Evolutionary conservation across 352 stramenopile species (phyloP).

Genomic region (Phytophthora parvispora): DNA sequence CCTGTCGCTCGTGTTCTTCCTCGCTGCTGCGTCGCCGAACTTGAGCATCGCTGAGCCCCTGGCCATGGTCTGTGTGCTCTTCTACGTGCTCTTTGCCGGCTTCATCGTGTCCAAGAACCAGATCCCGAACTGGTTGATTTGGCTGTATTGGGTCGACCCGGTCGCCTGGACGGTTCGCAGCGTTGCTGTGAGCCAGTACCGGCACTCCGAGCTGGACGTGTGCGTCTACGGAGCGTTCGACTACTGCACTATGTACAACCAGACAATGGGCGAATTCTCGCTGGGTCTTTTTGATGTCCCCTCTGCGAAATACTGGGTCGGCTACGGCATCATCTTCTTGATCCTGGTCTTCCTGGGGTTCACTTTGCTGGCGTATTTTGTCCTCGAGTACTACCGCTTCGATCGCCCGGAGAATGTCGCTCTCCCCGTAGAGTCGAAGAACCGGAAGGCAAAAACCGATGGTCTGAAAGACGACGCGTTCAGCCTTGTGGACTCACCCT

Average conservation of each 20-base stretch:
- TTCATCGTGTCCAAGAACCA: slow-evolving; percentile 34
- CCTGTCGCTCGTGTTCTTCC: slow-evolving; percentile 22
- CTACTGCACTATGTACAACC: slow-evolving; percentile 28
- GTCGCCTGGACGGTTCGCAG: slow-evolving; percentile 15
- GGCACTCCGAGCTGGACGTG: slow-evolving; percentile 4
- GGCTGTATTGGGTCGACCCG: slow-evolving; percentile 7
- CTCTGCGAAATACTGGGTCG: slow-evolving; percentile 26
- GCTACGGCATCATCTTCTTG: slow-evolving; percentile 37
- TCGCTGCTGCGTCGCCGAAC: slow-evolving; percentile 26
- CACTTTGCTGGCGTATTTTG: slow-evolving; percentile 39
- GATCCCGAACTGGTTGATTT: slow-evolving; percentile 34
- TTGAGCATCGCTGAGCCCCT: slow-evolving; percentile 42
- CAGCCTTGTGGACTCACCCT: not conserved
- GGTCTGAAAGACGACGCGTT: not conserved
- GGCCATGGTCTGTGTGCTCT: slow-evolving; percentile 31
- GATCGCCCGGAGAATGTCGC: slow-evolving; percentile 55
- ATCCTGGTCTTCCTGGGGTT: slow-evolving; percentile 26
- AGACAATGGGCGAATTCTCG: slow-evolving; percentile 34
- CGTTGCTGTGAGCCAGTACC: slow-evolving; percentile 40
- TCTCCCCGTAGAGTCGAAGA: not conserved
- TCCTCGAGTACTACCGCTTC: slow-evolving; percentile 28
- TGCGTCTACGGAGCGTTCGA: slow-evolving; percentile 32
- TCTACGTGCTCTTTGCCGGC: slow-evolving; percentile 41
- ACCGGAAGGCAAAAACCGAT: not conserved
- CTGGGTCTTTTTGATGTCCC: slow-evolving; percentile 37